These are phyloP conservation scores for Aphanomyces stellatus DNA, from an alignment of 352 stramenopile species.

Conservation along the genomic window DNA sequence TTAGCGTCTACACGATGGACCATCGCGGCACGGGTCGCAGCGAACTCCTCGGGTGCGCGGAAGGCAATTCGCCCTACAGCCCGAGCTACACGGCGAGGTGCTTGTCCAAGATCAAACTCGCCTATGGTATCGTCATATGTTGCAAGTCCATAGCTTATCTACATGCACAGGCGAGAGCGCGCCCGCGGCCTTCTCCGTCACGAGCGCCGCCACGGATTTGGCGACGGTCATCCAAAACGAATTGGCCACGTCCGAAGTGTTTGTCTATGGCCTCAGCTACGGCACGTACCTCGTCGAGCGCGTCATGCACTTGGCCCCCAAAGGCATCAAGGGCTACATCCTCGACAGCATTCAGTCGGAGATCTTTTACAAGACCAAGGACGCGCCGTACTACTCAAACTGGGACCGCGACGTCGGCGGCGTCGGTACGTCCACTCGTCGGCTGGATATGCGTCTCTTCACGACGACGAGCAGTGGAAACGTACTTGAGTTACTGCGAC, in stretches of 20 bases:
- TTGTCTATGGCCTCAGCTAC: conserved; percentile 50
- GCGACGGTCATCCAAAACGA: conserved; percentile 19
- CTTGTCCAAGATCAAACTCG: neutral
- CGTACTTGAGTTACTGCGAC: neutral
- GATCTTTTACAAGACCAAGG: neutral
- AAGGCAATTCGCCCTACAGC: neutral
- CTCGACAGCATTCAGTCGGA: conserved; percentile 33
- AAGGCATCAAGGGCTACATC: conserved; percentile 35
- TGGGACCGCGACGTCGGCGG: conserved; percentile 64
- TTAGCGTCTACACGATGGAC: conserved; percentile 30
- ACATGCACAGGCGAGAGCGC: neutral
- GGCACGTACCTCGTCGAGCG: conserved; percentile 44
- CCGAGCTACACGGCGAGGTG: neutral
- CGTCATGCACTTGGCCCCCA: conserved; percentile 37
- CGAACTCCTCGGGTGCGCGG: neutral
- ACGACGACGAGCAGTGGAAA: neutral
- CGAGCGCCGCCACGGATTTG: conserved; percentile 24
- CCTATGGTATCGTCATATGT: conserved; percentile 5
- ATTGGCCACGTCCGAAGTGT: conserved; percentile 22
- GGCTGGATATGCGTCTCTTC: neutral
- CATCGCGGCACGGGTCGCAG: conserved; percentile 26
- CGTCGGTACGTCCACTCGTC: neutral
- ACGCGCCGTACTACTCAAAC: conserved; percentile 41
- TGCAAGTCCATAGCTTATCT: neutral
- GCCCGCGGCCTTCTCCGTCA: conserved; percentile 22